Evolutionary conservation across 2,329 filamentous ascomycete species (phyloP).

Genomic region (Capronia epimyces): DNA sequence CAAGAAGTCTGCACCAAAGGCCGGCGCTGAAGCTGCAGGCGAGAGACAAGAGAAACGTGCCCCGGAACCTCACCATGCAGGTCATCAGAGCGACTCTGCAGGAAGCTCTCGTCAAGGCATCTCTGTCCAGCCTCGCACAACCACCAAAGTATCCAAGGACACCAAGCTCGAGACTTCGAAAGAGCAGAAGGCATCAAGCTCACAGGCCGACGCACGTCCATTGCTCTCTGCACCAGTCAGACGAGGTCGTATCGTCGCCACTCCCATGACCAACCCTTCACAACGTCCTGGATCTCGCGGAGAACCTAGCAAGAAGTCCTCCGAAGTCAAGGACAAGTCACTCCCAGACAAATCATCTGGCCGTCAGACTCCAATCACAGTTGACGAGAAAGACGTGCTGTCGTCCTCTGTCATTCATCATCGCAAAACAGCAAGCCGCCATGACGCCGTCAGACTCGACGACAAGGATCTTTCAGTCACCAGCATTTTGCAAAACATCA

Average conservation of each 20-base stretch:
- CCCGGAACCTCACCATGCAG: not conserved
- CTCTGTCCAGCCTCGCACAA: not conserved
- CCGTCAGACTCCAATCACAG: constrained; percentile 14
- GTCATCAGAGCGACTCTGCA: constrained; percentile 4
- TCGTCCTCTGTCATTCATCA: constrained; percentile 6
- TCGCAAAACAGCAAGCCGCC: constrained; percentile 7
- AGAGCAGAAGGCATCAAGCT: constrained; percentile 8
- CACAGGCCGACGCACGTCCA: constrained; percentile 3
- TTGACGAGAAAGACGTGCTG: constrained; percentile 8
- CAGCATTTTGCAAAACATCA: not conserved
- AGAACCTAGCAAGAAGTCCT: constrained; percentile 9
- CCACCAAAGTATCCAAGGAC: constrained; percentile 11
- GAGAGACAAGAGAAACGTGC: constrained; percentile 7
- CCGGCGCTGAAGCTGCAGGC: constrained; percentile 1
- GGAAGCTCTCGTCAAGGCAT: constrained; percentile 3
- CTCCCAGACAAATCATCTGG: constrained; percentile 6
- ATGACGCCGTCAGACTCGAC: constrained; percentile 12
- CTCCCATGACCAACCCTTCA: constrained; percentile 19
- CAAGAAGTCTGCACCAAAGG: constrained; percentile 2
- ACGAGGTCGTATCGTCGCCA: constrained; percentile 27
- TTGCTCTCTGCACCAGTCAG: constrained; percentile 29
- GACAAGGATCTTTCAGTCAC: not conserved
- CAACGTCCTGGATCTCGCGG: constrained; percentile 21
- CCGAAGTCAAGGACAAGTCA: constrained; percentile 14
- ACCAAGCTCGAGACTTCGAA: constrained; percentile 13